These are phyloP conservation scores for Hymenoscyphus albidus DNA, from an alignment of 2,329 filamentous ascomycete species.

Conservation along the genomic window DNA sequence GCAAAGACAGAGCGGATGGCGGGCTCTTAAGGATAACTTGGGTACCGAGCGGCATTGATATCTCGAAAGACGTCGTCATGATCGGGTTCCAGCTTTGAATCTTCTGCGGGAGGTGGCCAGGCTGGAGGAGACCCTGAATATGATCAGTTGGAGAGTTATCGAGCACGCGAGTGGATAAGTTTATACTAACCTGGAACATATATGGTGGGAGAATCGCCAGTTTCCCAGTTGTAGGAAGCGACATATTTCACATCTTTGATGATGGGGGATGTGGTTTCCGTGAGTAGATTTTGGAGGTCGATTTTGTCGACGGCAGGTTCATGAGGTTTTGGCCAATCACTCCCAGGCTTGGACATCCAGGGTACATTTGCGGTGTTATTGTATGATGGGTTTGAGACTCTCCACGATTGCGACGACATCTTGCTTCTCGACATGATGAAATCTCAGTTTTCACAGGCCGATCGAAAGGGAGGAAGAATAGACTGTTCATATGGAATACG, in stretches of 20 bases:
- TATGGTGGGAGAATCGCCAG: conserved; percentile 36
- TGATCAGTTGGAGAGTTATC: neutral
- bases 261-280: neutral
- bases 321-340: neutral
- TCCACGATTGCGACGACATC: neutral
- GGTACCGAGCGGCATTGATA: conserved; percentile 39
- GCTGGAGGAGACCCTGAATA: conserved; percentile 1
- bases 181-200: conserved; percentile 40
- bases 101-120: neutral
- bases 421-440: neutral
- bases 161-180: neutral
- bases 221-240: conserved; percentile 49
- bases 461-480: neutral
- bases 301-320: conserved; percentile 1
- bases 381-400: neutral
- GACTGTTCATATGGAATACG: neutral
- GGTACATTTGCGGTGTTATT: neutral
- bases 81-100: neutral
- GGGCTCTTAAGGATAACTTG: conserved; percentile 39
- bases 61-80: conserved; percentile 35
- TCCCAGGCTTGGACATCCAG: neutral
- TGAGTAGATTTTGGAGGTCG: neutral
- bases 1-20: conserved; percentile 39
- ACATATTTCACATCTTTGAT: conserved; percentile 41
- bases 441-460: neutral